Evolutionary conservation across 2,329 filamentous ascomycete species (phyloP), one percentile per base, ranked within the genome.

Genomic region (Aureobasidium sp.): DNA sequence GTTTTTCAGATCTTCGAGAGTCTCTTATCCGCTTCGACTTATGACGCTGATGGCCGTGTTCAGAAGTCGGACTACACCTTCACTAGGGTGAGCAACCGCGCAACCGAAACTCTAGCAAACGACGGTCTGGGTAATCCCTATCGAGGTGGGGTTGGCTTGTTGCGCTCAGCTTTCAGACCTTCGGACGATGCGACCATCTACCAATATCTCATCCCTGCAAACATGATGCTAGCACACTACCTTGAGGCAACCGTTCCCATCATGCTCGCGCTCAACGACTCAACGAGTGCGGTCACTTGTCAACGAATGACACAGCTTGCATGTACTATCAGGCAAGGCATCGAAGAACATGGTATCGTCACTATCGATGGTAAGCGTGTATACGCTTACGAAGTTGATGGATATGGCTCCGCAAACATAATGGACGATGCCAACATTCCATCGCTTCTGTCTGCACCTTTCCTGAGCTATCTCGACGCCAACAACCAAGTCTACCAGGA

Each of bases 161-260:
- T 82, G 59, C 72, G 79, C 42, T 79, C 76, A 4, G 78, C 76
- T 14, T 81, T 82, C 70, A 73, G 79, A 12, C 79, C 79, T 3
- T 78, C 76, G 31, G 79, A 82, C 65, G 79, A 82, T 66, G 67
- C 76, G 0, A 80, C 78, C 7, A 80, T 80, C 53, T 81, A 74
- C 65, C 78, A 81, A 65, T 70, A 79, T 55, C 77, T 78, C 68
- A 77, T 81, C 25, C 79, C 79, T 0, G 72, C 76, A 59, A 82
- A 81, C 61, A 91, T 91, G 87, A 89, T 90, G 87, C 86, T 91
- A 66, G 80, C 86, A 36, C 76, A 81, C 25, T 88, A 85, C 67
- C 79, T 91, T 3, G 75, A 76, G 12, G 76, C 79, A 0, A 76
- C 81, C 0, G 77, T 79, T 17, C 71, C 76, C 6, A 84, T 86